Base-by-base conservation (phyloP, 352 stramenopile genomes). In the Phytopythium aichiense region DNA sequence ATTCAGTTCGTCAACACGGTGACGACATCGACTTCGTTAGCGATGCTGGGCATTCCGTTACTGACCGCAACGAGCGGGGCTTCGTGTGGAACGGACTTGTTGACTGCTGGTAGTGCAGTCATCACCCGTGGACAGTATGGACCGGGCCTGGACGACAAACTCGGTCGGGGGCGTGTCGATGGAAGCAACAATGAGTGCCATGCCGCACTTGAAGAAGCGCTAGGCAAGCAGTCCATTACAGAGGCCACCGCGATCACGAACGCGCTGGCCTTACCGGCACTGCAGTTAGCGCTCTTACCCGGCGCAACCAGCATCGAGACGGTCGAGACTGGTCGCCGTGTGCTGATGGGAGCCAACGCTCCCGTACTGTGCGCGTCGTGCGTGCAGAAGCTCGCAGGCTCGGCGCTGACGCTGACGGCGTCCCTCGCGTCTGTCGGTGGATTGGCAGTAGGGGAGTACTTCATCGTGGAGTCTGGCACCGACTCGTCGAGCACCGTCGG, bases 171-270 rank as follows among this genome's bases (percentile, higher is more conserved):
- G 49, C 85, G 81, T 37, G 72, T 93, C 0, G 72, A 79, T 22
- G n/a, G 62, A 3, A 68, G 30, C 25, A 73, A 74, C 58, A 90
- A 81, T 60, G 86, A 90, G 56, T 93, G 84, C 48, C 64, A 61
- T 4, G 66, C 81, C 16, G 45, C 45, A 7, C 60, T 89, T 4
- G 60, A 67, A 25, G 73, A 70, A 33, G 72, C 78, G 0, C 65
- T 89, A 12, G 79, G 71, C 6, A 63, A 72, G 54, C 72, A 84
- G 53, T 90, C 82, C 6, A 68, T 89, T 13, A 52, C 42, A 1
- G 70, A 79, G 9, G 42, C 45, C 2, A 56, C 35, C 3, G 82
- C 82, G 0, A 65, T 68, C 16, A 56, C 53, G 0, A 81, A 74
- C 8, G 82, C 70, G 9, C 42, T 84, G 0, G 54, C 58, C 1